These are phyloP conservation scores for Fusarium luffae DNA, from an alignment of 2,329 filamentous ascomycete genomes.

Conservation along the genomic window DNA sequence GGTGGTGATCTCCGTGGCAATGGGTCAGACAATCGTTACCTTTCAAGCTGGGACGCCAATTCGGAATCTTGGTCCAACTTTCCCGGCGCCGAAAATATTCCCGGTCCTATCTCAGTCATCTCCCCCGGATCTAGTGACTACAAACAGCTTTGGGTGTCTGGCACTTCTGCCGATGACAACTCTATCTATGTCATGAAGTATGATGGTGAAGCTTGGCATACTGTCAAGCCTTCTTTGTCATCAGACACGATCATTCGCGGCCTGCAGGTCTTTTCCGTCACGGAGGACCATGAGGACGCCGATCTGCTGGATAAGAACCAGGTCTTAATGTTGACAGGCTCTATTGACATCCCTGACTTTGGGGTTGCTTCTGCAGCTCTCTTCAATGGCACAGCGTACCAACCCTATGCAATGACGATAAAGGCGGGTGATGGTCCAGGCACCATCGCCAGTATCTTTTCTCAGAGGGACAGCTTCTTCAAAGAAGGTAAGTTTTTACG, in stretches of 20 bases:
- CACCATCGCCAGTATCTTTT: constrained; percentile 84
- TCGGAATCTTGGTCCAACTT: constrained; percentile 73
- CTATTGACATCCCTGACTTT: constrained; percentile 78
- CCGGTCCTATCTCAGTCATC: constrained; percentile 82
- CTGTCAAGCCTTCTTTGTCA: constrained; percentile 72
- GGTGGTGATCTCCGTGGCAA: constrained; percentile 80
- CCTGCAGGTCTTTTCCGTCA: constrained; percentile 82
- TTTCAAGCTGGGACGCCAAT: constrained; percentile 79
- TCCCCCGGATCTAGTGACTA: constrained; percentile 77
- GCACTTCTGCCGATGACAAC: constrained; percentile 70
- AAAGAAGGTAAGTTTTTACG: constrained; percentile 65
- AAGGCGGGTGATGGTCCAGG: constrained; percentile 73
- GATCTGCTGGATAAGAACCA: constrained; percentile 74
- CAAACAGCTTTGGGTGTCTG: constrained; percentile 84
- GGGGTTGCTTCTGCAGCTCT: constrained; percentile 87
- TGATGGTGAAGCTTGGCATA: constrained; percentile 76
- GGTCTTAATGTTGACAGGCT: constrained; percentile 85
- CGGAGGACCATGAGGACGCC: constrained; percentile 71
- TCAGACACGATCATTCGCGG: constrained; percentile 76
- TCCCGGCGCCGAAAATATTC: constrained; percentile 72
- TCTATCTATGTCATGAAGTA: constrained; percentile 85
- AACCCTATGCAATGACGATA: constrained; percentile 83
- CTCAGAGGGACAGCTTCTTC: constrained; percentile 84
- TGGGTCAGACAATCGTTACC: constrained; percentile 68
- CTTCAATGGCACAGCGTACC: constrained; percentile 83